Base-by-base conservation (phyloP, 768 basidiomycete genomes). In the Hypholoma sublateritium region DNA sequence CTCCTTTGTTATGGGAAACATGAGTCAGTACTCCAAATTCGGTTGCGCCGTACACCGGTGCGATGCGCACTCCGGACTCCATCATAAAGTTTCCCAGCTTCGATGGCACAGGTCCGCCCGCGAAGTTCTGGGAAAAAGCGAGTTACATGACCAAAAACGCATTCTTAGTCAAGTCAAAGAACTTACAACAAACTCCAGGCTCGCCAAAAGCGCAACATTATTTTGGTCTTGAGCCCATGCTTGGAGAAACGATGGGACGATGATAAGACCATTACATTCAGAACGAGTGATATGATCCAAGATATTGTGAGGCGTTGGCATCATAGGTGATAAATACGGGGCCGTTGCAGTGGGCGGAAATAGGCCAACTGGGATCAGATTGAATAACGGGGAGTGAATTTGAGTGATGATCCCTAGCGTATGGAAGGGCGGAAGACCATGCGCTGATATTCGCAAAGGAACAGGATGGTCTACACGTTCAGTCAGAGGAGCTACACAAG, bases 401-500 rank as follows among this genome's bases (percentile, higher is more conserved):
- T 78, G 76, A 2, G 63, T 49, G 9, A 50, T 42, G 9, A 72
- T 42, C 1, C 78, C 77, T 2, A 73, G 59, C 0, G 65, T 67
- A 57, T 80, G 77, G 64, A 80, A 80, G 2, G 76, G 35, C 2
- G 79, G 78, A 4, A 78, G 58, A 13, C 64, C 62, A 66, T 72
- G 70, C 1, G 58, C 63, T 19, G 64, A 66, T 36, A 72, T 45
- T 22, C 61, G 67, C 43, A 68, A 42, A 14, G 59, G 58, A 8
- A 63, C 42, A 19, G 53, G 61, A n/a, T 68, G 61, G 8, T 59
- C n/a, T 1, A 65, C 42, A 35, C 66, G 25, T 0, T 66, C 62
- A 7, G 59, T 43, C 11, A 67, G 21, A 19, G 57, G 55, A 24
- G 60, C 62, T 65, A 24, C 21, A 35, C 32, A 14, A 14, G 19